Percentiles rank a stretch among this genome's conserved stretches.
Evolutionary conservation across 805 yeast genomes (phyloP).

Genomic region (Starmera pachycereana): DNA sequence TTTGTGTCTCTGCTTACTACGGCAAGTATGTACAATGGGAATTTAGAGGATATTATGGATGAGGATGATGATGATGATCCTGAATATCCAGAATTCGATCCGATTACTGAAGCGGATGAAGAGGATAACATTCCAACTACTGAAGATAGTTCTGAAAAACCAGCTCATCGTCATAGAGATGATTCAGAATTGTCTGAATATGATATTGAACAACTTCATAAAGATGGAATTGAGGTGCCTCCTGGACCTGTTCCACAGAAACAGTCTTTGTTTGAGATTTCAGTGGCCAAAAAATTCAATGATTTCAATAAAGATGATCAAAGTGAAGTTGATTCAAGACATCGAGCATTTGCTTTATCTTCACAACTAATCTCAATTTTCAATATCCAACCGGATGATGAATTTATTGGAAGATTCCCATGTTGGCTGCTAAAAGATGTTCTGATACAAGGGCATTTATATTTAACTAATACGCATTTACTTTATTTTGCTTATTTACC

Average conservation of each 20-base stretch:
- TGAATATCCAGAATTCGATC: background rate
- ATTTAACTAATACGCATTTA: constrained; percentile 53
- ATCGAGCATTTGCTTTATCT: constrained; percentile 26
- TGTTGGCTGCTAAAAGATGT: constrained; percentile 82
- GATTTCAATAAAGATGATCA: constrained; percentile 1
- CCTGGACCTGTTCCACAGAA: constrained; percentile 2
- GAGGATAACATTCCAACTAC: background rate
- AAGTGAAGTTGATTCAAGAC: constrained; percentile 9
- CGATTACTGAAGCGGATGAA: background rate
- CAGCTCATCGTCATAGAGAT: constrained; percentile 1
- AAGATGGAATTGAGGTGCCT: constrained; percentile 1
- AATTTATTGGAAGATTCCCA: constrained; percentile 49
- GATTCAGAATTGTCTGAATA: background rate
- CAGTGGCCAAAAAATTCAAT: constrained; percentile 11
- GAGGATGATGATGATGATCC: constrained; percentile 6
- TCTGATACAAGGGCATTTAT: constrained; percentile 75
- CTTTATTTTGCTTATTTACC: constrained; percentile 79
- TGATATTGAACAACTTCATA: background rate
- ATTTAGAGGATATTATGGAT: constrained; percentile 22
- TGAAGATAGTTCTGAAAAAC: constrained; percentile 2
- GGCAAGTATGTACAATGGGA: constrained; percentile 36
- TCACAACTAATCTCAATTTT: constrained; percentile 27
- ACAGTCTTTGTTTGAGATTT: constrained; percentile 21
- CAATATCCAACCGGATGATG: constrained; percentile 42
- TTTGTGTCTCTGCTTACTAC: constrained; percentile 47